Percentiles rank a stretch among this genome's conserved stretches.
These are phyloP conservation scores for Chlorella vulgaris DNA, from an alignment of 139 green algal species.

Conservation along the genomic window DNA sequence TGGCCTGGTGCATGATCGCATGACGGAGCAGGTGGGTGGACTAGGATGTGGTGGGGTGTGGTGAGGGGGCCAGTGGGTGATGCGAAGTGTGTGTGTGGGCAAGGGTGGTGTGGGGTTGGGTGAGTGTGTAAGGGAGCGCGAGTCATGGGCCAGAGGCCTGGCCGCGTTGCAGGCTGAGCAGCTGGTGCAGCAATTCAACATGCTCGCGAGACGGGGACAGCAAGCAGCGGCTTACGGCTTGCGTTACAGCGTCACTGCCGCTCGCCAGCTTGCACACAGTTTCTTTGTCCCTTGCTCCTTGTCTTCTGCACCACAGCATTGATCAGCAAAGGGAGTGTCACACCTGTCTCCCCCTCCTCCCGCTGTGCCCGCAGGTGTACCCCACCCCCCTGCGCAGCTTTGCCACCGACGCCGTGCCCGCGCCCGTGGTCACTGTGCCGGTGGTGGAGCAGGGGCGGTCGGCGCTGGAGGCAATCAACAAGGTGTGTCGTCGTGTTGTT, in stretches of 20 bases:
- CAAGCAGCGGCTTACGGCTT: no score
- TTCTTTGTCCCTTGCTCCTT: no score
- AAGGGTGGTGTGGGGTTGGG: neutral
- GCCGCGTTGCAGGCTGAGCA: no score
- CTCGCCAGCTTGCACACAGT: no score
- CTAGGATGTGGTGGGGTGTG: neutral
- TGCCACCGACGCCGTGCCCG: conserved; percentile 45
- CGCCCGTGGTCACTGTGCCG: conserved; percentile 83
- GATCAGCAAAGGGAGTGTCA: neutral
- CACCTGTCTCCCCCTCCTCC: neutral
- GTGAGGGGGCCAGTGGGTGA: neutral
- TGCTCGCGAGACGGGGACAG: no score
- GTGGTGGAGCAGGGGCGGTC: conserved; percentile 79
- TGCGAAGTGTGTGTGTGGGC: neutral
- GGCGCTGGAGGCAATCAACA: conserved; percentile 89
- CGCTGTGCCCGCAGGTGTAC: conserved; percentile 70
- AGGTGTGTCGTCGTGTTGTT: no score
- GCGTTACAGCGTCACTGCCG: no score
- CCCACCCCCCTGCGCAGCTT: conserved; percentile 75
- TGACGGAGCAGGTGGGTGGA: conserved; percentile 88
- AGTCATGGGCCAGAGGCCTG: no score
- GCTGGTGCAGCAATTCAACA: no score
- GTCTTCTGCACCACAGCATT: no score
- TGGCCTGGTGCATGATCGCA: conserved; percentile 91
- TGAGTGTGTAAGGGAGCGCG: no score